Percentiles rank a stretch among this genome's conserved stretches.
These are phyloP conservation scores for Lanmaoa rubissima DNA, from an alignment of 768 basidiomycete genomes.

Conservation along the genomic window DNA sequence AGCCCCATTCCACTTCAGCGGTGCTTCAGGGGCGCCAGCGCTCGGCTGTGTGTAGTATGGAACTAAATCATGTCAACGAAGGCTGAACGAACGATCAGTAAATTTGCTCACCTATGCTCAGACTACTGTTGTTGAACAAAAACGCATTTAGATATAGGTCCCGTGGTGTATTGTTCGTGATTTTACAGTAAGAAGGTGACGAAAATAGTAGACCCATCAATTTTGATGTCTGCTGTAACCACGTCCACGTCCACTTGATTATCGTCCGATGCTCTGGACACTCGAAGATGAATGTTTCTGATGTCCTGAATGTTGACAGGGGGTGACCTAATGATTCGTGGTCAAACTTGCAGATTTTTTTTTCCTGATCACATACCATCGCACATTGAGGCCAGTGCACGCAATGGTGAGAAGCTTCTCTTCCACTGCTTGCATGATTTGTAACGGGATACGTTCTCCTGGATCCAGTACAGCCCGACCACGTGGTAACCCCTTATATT, in stretches of 20 bases:
- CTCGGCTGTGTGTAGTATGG: too few species aligned
- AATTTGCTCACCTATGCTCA: conserved; percentile 32
- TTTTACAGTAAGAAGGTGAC: conserved; percentile 56
- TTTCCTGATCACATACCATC: conserved; percentile 56
- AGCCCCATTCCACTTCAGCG: too few species aligned
- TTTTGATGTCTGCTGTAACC: conserved; percentile 75
- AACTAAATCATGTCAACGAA: too few species aligned
- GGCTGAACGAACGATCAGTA: neutral
- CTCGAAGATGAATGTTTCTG: conserved; percentile 74
- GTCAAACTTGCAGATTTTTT: neutral
- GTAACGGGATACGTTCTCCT: conserved; percentile 66
- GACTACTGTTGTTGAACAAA: conserved; percentile 42
- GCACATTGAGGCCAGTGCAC: conserved; percentile 75
- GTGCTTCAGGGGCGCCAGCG: too few species aligned
- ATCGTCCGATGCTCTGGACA: conserved; percentile 43
- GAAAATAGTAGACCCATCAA: conserved; percentile 89
- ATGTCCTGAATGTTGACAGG: conserved; percentile 92
- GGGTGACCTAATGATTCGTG: conserved; percentile 63
- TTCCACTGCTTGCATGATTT: conserved; percentile 60
- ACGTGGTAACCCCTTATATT: conserved; percentile 70
- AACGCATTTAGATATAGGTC: conserved; percentile 40
- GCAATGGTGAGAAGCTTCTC: conserved; percentile 83
- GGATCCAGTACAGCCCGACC: conserved; percentile 62
- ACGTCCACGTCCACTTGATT: conserved; percentile 49
- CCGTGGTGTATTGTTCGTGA: conserved; percentile 7